Base-by-base conservation (phyloP, 140 eudicot genomes). In the Oenanthe javanica region DNA sequence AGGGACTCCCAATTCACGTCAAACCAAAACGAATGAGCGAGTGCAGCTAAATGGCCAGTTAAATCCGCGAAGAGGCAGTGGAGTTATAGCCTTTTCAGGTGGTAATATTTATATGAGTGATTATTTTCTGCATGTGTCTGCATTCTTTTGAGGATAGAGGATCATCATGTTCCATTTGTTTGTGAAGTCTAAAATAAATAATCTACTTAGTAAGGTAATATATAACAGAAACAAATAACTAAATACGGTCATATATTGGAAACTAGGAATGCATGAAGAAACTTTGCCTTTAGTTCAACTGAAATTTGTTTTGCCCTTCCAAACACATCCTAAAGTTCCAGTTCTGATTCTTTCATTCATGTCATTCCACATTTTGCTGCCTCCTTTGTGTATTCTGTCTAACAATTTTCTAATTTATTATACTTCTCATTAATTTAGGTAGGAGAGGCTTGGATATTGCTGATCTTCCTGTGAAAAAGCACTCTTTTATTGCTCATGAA, bases 371-470 rank as follows among this genome's bases (percentile, higher is more conserved):
- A n/a, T 61, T 8, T 61, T 9, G 36, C 67, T 61, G 45, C 45
- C 36, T 16, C 63, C 63, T 54, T 54, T 54, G 1, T 54, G 46
- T 72, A 40, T 72, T 43, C 4, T 42, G 49, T 71, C n/a, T 21
- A 54, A 16, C 50, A 16, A 5, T 71, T 42, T 31, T 45, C 21
- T 2, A 38, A 19, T 67, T 45, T 19, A 21, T 61, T 50, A 21
- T 63, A 77, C 72, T 25, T 49, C 31, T n/a, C 36, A 49, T 76
- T 50, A 64, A 78, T 61, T 77, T 42, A 93, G 98, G 93, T 51
- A 79, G 92, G 84, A 87, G 91, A 87, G 96, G 93, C 77, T 87
- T 91, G 83, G 97, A 93, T 82, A 81, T 88, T 73, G 90, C 91
- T 77, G 90, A 87, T 66, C 87, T 88, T 81, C 90, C 96, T 14